phyloP scores from a whole-genome alignment of 2,329 filamentous ascomycete species.

The Pseudodiploospora longispora region DNA sequence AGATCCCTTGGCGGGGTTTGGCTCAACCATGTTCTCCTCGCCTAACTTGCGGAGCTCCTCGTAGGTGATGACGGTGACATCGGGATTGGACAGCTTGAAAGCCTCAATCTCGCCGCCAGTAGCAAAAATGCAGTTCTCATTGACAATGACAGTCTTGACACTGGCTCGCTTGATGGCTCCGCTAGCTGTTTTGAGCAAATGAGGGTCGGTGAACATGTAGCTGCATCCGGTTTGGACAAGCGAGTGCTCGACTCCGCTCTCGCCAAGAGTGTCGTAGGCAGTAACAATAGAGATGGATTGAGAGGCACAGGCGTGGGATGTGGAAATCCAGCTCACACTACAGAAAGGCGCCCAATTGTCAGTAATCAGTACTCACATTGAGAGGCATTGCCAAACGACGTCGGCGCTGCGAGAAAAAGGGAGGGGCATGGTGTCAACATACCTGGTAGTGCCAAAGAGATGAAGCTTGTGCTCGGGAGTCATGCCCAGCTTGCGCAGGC shows the following conservation, averaged over 20 bases:
- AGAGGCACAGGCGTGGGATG: constrained; percentile 68
- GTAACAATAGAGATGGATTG: constrained; percentile 91
- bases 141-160: constrained; percentile 56
- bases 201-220: constrained; percentile 81
- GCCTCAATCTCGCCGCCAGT: constrained; percentile 42
- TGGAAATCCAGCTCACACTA: constrained; percentile 74
- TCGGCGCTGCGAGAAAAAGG: not conserved
- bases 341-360: not conserved
- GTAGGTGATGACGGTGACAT: constrained; percentile 45
- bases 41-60: constrained; percentile 49
- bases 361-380: not conserved
- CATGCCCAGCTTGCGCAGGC: constrained; percentile 67
- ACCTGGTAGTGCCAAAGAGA: constrained; percentile 79
- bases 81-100: constrained; percentile 48
- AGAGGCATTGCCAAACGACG: not conserved
- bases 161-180: constrained; percentile 48
- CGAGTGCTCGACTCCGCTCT: constrained; percentile 77
- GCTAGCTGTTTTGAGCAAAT: constrained; percentile 56
- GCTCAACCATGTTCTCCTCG: constrained; percentile 60
- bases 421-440: constrained; percentile 16
- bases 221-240: constrained; percentile 71
- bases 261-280: constrained; percentile 86
- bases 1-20: constrained; percentile 62
- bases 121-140: constrained; percentile 46
- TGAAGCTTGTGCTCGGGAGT: constrained; percentile 61